Percentiles rank a stretch among this genome's conserved stretches.
Conservation (phyloP, 2,329 filamentous ascomycete genomes). For the Colletotrichum karsti region DNA sequence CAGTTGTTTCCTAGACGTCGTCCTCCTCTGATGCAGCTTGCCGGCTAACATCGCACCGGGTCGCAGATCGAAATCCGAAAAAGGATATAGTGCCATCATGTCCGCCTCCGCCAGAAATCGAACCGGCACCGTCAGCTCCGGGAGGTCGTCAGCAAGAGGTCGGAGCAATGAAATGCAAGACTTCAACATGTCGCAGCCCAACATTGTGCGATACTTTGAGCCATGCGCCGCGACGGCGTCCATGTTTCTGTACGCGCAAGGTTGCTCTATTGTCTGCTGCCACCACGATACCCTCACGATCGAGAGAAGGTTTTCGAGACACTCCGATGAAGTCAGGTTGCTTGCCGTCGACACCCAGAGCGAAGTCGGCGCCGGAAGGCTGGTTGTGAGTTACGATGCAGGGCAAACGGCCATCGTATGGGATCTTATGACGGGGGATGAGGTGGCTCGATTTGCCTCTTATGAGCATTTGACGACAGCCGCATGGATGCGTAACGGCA, state of each 20-base stretch:
- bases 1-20: slow-evolving; percentile 33
- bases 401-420: slow-evolving; percentile 94
- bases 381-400: slow-evolving; percentile 93
- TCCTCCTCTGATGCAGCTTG: slow-evolving; percentile 30
- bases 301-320: slow-evolving; percentile 84
- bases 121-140: slow-evolving; percentile 66
- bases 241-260: slow-evolving; percentile 89
- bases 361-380: slow-evolving; percentile 81
- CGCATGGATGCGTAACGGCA: slow-evolving; percentile 96
- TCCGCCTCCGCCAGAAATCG: slow-evolving; percentile 66
- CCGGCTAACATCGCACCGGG: slow-evolving; percentile 36
- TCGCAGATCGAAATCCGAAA: slow-evolving; percentile 33
- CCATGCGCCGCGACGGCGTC: slow-evolving; percentile 91
- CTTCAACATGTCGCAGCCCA: slow-evolving; percentile 60
- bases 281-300: slow-evolving; percentile 93
- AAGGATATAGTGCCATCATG: slow-evolving; percentile 59
- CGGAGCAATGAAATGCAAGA: slow-evolving; percentile 57
- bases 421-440: slow-evolving; percentile 92
- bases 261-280: slow-evolving; percentile 82
- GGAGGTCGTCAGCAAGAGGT: slow-evolving; percentile 58
- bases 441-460: slow-evolving; percentile 90
- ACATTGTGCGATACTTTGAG: slow-evolving; percentile 71
- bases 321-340: slow-evolving; percentile 83
- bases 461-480: slow-evolving; percentile 88
- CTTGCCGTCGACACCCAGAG: slow-evolving; percentile 92